Percentiles rank a stretch among this genome's conserved stretches.
phyloP scores from a whole-genome alignment of 331 rosid species.

The Pyracantha coccinea region DNA sequence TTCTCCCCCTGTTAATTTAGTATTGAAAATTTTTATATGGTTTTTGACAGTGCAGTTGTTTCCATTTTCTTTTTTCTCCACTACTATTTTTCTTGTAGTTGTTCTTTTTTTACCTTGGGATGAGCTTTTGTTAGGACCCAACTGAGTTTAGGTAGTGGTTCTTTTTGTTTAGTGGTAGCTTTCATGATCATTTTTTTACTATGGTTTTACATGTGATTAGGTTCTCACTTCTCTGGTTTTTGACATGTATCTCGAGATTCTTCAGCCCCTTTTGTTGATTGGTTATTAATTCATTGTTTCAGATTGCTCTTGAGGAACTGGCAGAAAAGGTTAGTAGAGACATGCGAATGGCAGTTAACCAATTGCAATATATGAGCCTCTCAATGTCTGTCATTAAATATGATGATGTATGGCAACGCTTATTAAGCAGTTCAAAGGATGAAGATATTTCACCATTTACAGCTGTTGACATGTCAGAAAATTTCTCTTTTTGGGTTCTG shows the following conservation, averaged over 20 bases:
- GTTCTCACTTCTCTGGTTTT: neutral
- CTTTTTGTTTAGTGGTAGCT: neutral
- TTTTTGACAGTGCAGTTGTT: neutral
- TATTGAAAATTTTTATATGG: neutral
- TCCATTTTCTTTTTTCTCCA: neutral
- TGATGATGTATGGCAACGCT: slow-evolving; percentile 74
- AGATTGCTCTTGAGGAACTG: slow-evolving; percentile 93
- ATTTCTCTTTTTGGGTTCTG: neutral
- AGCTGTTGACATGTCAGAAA: slow-evolving; percentile 63
- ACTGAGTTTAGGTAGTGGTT: neutral
- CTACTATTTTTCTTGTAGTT: neutral
- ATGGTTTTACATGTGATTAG: neutral
- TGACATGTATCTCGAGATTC: neutral
- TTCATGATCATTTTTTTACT: neutral
- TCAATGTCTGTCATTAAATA: slow-evolving; percentile 76
- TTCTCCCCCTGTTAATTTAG: neutral
- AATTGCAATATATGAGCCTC: slow-evolving; percentile 89
- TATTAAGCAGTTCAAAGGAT: slow-evolving; percentile 68
- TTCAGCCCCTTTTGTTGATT: neutral
- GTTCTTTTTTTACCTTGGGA: neutral
- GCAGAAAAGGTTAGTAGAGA: slow-evolving; percentile 93
- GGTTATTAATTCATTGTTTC: slow-evolving; percentile 4
- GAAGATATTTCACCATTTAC: slow-evolving; percentile 95
- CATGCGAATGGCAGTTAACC: slow-evolving; percentile 94
- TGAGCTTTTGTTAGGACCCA: neutral